A percentile compares a stretch with the other conserved stretches of the same genome.
Conservation (phyloP, 148 eudicot genomes). For the Vaccinium vitisidaea region DNA sequence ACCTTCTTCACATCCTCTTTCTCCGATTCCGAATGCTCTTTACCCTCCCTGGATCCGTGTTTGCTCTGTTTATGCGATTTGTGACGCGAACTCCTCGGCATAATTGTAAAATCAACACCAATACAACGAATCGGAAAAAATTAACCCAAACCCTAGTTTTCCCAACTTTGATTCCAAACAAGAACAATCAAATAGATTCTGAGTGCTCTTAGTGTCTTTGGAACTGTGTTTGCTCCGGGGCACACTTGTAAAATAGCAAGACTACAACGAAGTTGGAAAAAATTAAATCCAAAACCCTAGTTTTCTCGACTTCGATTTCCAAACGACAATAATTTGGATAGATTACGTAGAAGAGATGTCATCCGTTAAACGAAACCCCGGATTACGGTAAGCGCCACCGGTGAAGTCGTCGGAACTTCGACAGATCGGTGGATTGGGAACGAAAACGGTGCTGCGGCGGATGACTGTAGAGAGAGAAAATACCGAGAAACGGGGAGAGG, state of each 20-base stretch:
- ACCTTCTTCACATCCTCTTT: constrained; percentile 44
- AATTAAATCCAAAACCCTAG: neutral
- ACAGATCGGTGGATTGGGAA: constrained; percentile 5
- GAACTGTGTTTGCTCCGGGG: constrained; percentile 79
- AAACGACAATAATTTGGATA: neutral
- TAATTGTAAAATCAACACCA: constrained; percentile 18
- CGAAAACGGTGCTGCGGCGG: neutral
- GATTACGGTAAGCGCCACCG: neutral
- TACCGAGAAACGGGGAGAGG: constrained; percentile 4
- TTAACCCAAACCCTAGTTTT: constrained; percentile 14
- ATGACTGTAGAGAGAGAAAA: neutral
- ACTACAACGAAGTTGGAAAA: neutral
- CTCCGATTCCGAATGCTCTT: constrained; percentile 75
- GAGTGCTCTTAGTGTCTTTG: constrained; percentile 57
- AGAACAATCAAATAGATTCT: constrained; percentile 34
- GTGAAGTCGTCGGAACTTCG: constrained; percentile 2
- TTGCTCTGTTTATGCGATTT: constrained; percentile 79
- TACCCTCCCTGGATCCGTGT: constrained; percentile 56
- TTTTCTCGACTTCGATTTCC: neutral
- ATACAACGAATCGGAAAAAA: neutral
- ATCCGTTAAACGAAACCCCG: neutral
- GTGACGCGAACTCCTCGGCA: constrained; percentile 91
- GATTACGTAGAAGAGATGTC: neutral
- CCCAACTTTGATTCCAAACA: neutral
- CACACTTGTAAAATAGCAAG: constrained; percentile 34